phyloP scores from a whole-genome alignment of 768 basidiomycete genomes.

The Arthromyces matolae region DNA sequence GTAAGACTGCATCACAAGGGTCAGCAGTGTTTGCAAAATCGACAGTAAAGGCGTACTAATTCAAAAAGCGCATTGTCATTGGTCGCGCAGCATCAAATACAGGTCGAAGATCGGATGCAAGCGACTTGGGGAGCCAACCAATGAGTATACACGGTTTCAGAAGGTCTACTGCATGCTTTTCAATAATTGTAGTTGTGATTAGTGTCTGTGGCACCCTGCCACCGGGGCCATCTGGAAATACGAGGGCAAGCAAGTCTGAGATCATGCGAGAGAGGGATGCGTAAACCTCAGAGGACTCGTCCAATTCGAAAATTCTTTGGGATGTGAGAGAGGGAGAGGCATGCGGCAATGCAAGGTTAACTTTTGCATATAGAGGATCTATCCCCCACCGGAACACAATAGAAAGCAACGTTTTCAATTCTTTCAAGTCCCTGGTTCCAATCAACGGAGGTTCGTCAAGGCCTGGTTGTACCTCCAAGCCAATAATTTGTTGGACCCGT shows the following conservation, averaged over 20 bases:
- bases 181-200: conserved; percentile 57
- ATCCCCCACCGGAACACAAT: conserved; percentile 73
- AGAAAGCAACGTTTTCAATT: conserved; percentile 61
- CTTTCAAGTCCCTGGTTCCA: conserved; percentile 63
- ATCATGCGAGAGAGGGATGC: conserved; percentile 39
- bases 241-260: conserved; percentile 40
- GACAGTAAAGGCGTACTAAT: conserved; percentile 46
- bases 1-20: conserved; percentile 46
- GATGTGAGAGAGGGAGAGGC: conserved; percentile 16
- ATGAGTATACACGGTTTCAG: conserved; percentile 58
- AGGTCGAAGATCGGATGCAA: conserved; percentile 33
- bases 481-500: conserved; percentile 43
- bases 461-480: conserved; percentile 15
- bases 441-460: conserved; percentile 32
- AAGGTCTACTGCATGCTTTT: conserved; percentile 52
- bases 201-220: conserved; percentile 51
- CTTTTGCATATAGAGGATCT: conserved; percentile 45
- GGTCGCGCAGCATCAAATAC: conserved; percentile 47
- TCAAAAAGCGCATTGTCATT: conserved; percentile 51
- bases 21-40: conserved; percentile 17
- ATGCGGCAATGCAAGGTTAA: conserved; percentile 38
- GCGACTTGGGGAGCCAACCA: conserved; percentile 68
- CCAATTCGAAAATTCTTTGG: conserved; percentile 42
- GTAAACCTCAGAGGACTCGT: conserved; percentile 40
- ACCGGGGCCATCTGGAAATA: conserved; percentile 53